A percentile compares a stretch with the other conserved stretches of the same genome.
These are phyloP conservation scores for Pilobolus umbonatus DNA, from an alignment of 192 early-diverging fungal genomes.

Conservation along the genomic window DNA sequence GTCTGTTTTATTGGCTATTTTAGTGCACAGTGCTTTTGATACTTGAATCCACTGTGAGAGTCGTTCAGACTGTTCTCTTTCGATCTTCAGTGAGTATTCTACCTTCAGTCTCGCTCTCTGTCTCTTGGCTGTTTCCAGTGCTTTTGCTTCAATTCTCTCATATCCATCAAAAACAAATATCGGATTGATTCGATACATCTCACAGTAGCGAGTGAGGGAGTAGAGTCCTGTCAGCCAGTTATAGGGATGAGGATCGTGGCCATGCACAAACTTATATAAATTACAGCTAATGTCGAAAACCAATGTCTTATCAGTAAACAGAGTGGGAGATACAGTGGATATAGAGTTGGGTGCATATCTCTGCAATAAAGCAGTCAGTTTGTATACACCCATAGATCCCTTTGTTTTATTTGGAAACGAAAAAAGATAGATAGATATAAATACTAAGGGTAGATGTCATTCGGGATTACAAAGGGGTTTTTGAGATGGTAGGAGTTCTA, in stretches of 20 bases:
- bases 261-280: conserved; percentile 35
- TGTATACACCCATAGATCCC: conserved; percentile 30
- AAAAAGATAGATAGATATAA: neutral
- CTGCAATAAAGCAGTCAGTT: conserved; percentile 24
- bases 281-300: conserved; percentile 33
- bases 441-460: too few species aligned
- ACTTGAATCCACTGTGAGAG: conserved; percentile 15
- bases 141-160: conserved; percentile 46
- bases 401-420: neutral
- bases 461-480: too few species aligned
- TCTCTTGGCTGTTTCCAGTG: conserved; percentile 38
- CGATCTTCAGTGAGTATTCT: conserved; percentile 31
- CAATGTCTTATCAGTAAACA: conserved; percentile 8
- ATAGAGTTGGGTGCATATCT: conserved; percentile 28
- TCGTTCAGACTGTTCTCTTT: conserved; percentile 31
- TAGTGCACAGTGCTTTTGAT: neutral
- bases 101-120: conserved; percentile 25
- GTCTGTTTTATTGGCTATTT: conserved; percentile 3
- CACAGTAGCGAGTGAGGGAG: conserved; percentile 43
- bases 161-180: conserved; percentile 70
- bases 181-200: conserved; percentile 49
- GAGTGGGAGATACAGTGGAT: neutral
- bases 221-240: conserved; percentile 61
- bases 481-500: too few species aligned
- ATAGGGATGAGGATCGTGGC: conserved; percentile 32